Conservation (phyloP, 306 rosid genomes). For the Rosa rugosa region DNA sequence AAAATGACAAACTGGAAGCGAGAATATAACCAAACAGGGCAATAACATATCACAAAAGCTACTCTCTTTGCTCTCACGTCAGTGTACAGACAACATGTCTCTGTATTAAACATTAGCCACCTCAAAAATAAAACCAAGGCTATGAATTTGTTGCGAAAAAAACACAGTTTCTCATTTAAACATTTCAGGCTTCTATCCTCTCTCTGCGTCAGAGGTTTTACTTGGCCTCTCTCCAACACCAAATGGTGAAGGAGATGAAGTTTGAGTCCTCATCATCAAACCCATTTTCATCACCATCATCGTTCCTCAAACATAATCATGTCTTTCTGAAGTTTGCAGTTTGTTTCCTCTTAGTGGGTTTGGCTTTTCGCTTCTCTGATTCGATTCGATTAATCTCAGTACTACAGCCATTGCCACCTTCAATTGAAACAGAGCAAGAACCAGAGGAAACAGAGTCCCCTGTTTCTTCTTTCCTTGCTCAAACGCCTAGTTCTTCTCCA, state of each 20-base stretch:
- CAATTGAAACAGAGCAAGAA: constrained; percentile 18
- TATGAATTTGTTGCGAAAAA: background rate
- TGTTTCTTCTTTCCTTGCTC: constrained; percentile 11
- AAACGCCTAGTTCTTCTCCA: constrained; percentile 20
- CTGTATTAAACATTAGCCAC: constrained; percentile 10
- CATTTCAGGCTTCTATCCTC: background rate
- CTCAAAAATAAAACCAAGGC: background rate
- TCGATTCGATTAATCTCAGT: constrained; percentile 19
- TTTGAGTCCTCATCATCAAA: constrained; percentile 19
- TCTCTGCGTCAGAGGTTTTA: background rate
- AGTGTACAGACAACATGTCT: background rate
- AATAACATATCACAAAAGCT: background rate
- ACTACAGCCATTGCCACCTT: constrained; percentile 15
- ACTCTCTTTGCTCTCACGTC: background rate
- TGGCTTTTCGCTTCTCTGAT: constrained; percentile 40
- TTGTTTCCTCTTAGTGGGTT: constrained; percentile 38
- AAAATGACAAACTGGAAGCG: background rate
- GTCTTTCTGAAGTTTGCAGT: constrained; percentile 34
- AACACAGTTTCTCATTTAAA: constrained; percentile 3
- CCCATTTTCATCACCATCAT: constrained; percentile 22
- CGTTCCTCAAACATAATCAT: constrained; percentile 27
- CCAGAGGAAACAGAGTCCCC: constrained; percentile 13
- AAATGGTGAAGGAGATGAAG: constrained; percentile 39
- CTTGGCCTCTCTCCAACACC: background rate
- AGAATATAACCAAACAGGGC: background rate